Evolutionary conservation across 2,329 filamentous ascomycete genomes (phyloP).

Genomic region (Colletotrichum echinochloae): DNA sequence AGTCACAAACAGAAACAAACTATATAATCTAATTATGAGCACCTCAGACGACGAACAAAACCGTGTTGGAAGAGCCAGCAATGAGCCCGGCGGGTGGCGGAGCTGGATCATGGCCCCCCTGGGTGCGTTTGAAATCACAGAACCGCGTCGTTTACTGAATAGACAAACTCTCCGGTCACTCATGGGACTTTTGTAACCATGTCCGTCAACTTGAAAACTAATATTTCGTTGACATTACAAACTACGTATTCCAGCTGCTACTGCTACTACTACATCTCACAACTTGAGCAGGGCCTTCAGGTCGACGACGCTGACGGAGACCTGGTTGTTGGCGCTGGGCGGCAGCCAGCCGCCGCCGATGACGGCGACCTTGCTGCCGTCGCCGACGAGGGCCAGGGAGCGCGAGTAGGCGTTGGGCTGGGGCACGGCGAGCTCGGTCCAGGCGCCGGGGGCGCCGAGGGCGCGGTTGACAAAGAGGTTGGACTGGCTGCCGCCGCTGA

Average conservation of each 20-base stretch:
- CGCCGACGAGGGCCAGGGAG: constrained; percentile 50
- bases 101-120: not conserved
- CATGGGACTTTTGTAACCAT: not conserved
- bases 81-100: not conserved
- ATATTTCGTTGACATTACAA: not conserved
- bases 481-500: constrained; percentile 53
- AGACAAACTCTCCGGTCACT: not conserved
- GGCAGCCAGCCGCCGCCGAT: constrained; percentile 59
- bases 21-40: not conserved
- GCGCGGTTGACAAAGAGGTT: constrained; percentile 58
- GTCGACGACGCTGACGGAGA: constrained; percentile 52
- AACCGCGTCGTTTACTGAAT: not conserved
- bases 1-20: too few species aligned
- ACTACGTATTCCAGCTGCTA: not conserved
- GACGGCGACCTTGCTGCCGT: constrained; percentile 53
- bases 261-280: not conserved
- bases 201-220: not conserved
- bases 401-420: constrained; percentile 55
- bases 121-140: not conserved
- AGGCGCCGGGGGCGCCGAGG: constrained; percentile 52
- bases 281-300: constrained; percentile 42
- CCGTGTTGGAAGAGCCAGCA: too few species aligned
- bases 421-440: constrained; percentile 52
- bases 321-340: constrained; percentile 58
- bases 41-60: not conserved